Conservation (phyloP, 257 asterid species). For the Solanum verrucosum region DNA sequence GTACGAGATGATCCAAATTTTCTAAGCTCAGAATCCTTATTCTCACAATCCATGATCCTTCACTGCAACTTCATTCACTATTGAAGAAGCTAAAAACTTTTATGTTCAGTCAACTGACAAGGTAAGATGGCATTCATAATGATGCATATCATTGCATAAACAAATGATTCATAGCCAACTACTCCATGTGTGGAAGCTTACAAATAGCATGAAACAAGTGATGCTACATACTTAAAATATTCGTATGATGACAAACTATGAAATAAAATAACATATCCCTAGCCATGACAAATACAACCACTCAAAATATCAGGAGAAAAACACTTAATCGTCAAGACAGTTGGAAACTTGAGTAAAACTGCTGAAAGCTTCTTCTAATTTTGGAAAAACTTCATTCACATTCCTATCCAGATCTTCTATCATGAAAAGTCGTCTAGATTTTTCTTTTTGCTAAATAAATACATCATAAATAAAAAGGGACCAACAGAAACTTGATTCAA, state of each 20-base stretch:
- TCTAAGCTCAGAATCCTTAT: conserved; percentile 21
- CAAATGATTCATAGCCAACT: background rate
- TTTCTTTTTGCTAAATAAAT: background rate
- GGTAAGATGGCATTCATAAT: background rate
- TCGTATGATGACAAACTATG: background rate
- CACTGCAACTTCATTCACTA: background rate
- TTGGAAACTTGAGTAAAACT: background rate
- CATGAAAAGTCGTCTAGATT: background rate
- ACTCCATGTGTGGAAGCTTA: background rate
- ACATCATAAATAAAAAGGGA: background rate
- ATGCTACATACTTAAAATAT: background rate
- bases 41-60: conserved; percentile 33
- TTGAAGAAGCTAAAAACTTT: background rate
- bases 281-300: background rate
- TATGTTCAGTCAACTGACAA: background rate
- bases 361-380: background rate
- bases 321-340: background rate
- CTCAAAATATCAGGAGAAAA: background rate
- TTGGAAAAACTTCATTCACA: background rate
- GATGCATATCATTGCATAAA: background rate
- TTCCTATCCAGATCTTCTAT: background rate
- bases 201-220: background rate
- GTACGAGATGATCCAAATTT: conserved; percentile 33
- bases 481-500: background rate
- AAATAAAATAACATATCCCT: background rate